A percentile compares a stretch with the other conserved stretches of the same genome.
Conservation (phyloP, 352 stramenopile species). For the Globisporangium recalcitrans region DNA sequence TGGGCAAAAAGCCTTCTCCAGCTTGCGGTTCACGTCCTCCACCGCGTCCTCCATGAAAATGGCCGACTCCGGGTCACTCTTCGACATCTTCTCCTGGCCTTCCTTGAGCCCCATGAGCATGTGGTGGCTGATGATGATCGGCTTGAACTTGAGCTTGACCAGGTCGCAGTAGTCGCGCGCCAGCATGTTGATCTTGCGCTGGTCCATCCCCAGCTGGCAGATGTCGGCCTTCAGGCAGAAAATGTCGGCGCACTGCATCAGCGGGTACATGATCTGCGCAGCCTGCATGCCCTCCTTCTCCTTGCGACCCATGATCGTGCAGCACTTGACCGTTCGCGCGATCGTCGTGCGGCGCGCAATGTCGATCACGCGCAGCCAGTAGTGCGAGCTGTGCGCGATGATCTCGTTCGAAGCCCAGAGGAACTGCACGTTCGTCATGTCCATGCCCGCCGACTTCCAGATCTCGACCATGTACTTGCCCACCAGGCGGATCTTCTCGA, state of each 20-base stretch:
- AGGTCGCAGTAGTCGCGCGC: slow-evolving; percentile 97
- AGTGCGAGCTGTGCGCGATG: slow-evolving; percentile 83
- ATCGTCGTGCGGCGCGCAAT: slow-evolving; percentile 90
- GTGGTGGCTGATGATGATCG: slow-evolving; percentile 98
- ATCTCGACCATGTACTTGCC: slow-evolving; percentile 99
- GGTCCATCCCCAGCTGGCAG: slow-evolving; percentile 98
- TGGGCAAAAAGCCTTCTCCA: slow-evolving; percentile 98
- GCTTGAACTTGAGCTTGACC: slow-evolving; percentile 91
- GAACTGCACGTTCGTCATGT: slow-evolving; percentile 98
- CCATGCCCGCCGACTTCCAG: slow-evolving; percentile 99
- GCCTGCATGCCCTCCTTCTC: slow-evolving; percentile 88
- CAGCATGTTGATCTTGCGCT: slow-evolving; percentile 99
- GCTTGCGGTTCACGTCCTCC: slow-evolving; percentile 95
- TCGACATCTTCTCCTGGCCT: slow-evolving; percentile 99
- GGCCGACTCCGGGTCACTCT: slow-evolving; percentile 96
- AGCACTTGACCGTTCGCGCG: slow-evolving; percentile 96
- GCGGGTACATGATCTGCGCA: slow-evolving; percentile 95
- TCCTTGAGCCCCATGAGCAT: slow-evolving; percentile 99
- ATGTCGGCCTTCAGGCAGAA: slow-evolving; percentile 99
- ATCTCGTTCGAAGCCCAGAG: slow-evolving; percentile 97
- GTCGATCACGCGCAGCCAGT: slow-evolving; percentile 94
- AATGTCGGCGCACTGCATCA: slow-evolving; percentile 99
- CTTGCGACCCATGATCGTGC: slow-evolving; percentile 98
- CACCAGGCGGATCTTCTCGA: slow-evolving; percentile 95
- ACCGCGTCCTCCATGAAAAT: slow-evolving; percentile 99